Evolutionary conservation across 768 basidiomycete species (phyloP).

Genomic region (Lactifluus piperatus): DNA sequence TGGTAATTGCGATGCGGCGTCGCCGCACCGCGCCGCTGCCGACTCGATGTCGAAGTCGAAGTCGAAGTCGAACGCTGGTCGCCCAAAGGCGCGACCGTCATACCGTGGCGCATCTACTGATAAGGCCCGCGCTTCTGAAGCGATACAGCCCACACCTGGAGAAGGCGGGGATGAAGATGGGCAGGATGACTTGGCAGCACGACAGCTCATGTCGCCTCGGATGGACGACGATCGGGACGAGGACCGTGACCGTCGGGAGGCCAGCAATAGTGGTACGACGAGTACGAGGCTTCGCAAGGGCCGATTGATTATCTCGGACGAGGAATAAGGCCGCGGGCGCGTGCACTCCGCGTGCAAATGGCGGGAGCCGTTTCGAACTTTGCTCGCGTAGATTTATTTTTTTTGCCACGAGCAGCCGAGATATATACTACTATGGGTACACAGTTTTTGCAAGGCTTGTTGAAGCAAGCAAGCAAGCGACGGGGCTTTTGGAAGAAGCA

Average conservation of each 20-base stretch:
- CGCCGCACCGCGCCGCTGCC: not conserved
- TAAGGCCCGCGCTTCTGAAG: too few species aligned
- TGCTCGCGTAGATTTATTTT: not conserved
- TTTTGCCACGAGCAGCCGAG: not conserved
- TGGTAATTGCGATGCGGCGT: not conserved
- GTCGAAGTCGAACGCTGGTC: conserved; percentile 26
- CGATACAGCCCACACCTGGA: not conserved
- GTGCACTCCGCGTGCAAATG: conserved; percentile 15
- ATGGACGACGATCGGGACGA: not conserved
- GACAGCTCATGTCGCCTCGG: not conserved
- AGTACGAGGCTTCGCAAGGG: conserved; percentile 21
- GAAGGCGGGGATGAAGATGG: not conserved
- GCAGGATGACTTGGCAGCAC: not conserved
- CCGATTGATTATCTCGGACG: conserved; percentile 31
- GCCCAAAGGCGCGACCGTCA: conserved; percentile 33
- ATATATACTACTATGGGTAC: not conserved
- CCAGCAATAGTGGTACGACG: not conserved
- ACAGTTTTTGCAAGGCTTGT: not conserved
- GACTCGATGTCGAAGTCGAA: conserved; percentile 10
- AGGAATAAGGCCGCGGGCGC: conserved; percentile 25
- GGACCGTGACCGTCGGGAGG: not conserved
- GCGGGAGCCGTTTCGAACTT: not conserved
- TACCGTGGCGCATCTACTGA: not conserved
- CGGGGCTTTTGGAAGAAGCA: not conserved
- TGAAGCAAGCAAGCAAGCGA: too few species aligned